Percentiles rank a stretch among this genome's conserved stretches.
phyloP scores from a whole-genome alignment of 2,329 filamentous ascomycete genomes.

The Fusarium robinianum region DNA sequence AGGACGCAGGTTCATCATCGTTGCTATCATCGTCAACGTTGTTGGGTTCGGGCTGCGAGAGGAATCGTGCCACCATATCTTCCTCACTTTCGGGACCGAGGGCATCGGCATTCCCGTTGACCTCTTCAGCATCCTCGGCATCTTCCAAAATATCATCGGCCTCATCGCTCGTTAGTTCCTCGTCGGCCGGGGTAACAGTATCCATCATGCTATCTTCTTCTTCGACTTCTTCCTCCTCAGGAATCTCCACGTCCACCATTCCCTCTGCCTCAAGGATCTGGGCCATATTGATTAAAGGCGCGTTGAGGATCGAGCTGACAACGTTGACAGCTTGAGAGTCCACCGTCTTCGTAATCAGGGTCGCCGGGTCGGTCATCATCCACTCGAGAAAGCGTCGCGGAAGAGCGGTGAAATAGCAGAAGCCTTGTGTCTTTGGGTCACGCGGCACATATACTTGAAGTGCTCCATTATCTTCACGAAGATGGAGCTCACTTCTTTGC shows the following conservation, averaged over 20 bases:
- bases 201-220: neutral
- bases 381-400: slow-evolving; percentile 38
- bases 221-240: neutral
- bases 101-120: neutral
- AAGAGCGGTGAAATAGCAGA: slow-evolving; percentile 37
- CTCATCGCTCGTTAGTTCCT: neutral
- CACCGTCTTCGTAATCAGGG: slow-evolving; percentile 4
- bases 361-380: slow-evolving; percentile 41
- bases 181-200: neutral
- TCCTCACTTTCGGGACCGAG: neutral
- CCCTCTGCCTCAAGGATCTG: slow-evolving; percentile 29
- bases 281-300: slow-evolving; percentile 19
- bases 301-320: slow-evolving; percentile 20
- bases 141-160: neutral
- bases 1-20: neutral
- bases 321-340: slow-evolving; percentile 13
- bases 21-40: slow-evolving; percentile 9
- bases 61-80: slow-evolving; percentile 2
- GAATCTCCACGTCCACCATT: slow-evolving; percentile 21
- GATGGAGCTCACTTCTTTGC: slow-evolving; percentile 33
- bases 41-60: slow-evolving; percentile 4
- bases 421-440: slow-evolving; percentile 32
- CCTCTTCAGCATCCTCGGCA: neutral
- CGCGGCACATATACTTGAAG: slow-evolving; percentile 42
- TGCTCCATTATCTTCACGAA: slow-evolving; percentile 31